phyloP scores from a whole-genome alignment of 331 rosid genomes.

The Acacia pycnantha region DNA sequence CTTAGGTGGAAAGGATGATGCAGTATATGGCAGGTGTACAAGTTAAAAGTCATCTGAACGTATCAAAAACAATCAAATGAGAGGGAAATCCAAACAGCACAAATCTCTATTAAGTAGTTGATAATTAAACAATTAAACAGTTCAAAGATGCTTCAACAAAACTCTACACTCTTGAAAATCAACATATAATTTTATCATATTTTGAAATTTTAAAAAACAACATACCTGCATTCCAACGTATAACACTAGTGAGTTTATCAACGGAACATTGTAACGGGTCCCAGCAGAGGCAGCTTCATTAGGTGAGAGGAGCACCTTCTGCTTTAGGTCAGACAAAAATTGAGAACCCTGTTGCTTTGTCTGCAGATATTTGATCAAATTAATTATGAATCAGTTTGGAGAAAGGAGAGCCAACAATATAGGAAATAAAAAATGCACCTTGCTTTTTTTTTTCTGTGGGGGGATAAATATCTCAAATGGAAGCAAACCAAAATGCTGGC shows the following conservation, averaged over 20 bases:
- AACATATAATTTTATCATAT: neutral
- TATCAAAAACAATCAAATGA: neutral
- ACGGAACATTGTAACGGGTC: slow-evolving; percentile 85
- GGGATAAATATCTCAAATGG: neutral
- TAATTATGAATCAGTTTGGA: neutral
- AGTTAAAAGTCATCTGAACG: neutral
- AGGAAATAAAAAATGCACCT: neutral
- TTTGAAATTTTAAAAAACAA: neutral
- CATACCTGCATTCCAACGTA: slow-evolving; percentile 98
- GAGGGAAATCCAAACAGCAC: neutral
- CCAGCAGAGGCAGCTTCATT: slow-evolving; percentile 85
- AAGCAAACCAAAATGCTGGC: neutral
- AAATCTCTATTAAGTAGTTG: neutral
- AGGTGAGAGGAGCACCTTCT: slow-evolving; percentile 75
- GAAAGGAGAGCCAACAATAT: neutral
- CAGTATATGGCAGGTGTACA: neutral
- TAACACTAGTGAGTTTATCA: slow-evolving; percentile 91
- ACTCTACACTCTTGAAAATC: neutral
- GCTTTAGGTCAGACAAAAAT: slow-evolving; percentile 82
- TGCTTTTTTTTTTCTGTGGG: too few species aligned
- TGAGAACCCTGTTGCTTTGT: slow-evolving; percentile 66
- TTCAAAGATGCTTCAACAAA: neutral
- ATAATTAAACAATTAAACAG: neutral
- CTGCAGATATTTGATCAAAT: slow-evolving; percentile 39
- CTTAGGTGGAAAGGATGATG: neutral